phyloP scores from a whole-genome alignment of 208 protist genomes.

The Trypanosomatidae sp. region DNA sequence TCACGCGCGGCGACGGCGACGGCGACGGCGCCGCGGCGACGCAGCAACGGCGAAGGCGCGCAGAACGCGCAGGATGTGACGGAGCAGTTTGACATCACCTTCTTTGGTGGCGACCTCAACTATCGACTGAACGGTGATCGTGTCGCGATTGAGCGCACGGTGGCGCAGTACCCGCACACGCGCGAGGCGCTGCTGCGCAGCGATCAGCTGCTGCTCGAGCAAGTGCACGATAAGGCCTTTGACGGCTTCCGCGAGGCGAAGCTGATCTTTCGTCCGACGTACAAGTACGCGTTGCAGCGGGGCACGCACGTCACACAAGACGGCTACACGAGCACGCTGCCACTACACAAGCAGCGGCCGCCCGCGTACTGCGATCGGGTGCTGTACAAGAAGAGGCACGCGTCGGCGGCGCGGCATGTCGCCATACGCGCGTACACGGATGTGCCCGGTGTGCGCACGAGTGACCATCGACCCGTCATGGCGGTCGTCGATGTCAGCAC shows the following conservation, averaged over 20 bases:
- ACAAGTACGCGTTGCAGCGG: slow-evolving; percentile 77
- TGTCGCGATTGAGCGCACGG: slow-evolving; percentile 63
- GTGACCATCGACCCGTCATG: slow-evolving; percentile 79
- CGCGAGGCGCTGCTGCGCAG: slow-evolving; percentile 69
- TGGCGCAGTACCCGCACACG: slow-evolving; percentile 40
- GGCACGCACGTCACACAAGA: slow-evolving; percentile 14
- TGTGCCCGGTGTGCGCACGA: slow-evolving; percentile 58
- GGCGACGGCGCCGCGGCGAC: no score
- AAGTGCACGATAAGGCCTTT: slow-evolving; percentile 62
- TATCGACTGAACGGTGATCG: slow-evolving; percentile 89
- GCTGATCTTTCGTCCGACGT: slow-evolving; percentile 86
- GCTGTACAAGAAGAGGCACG: slow-evolving; percentile 41
- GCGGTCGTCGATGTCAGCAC: slow-evolving; percentile 66
- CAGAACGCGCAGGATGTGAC: slow-evolving; percentile 47
- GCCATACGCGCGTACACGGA: slow-evolving; percentile 61
- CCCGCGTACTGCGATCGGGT: slow-evolving; percentile 83
- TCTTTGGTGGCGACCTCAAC: slow-evolving; percentile 94
- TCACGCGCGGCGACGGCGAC: no score
- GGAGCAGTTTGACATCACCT: slow-evolving; percentile 83
- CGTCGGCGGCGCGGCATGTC: slow-evolving; percentile 7
- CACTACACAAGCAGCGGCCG: slow-evolving; percentile 45
- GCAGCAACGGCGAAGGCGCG: not conserved
- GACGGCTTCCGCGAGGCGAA: slow-evolving; percentile 74
- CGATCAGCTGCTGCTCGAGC: slow-evolving; percentile 86
- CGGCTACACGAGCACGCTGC: slow-evolving; percentile 30